phyloP scores from a whole-genome alignment of 257 asterid species.

The Lycium ferocissimum region DNA sequence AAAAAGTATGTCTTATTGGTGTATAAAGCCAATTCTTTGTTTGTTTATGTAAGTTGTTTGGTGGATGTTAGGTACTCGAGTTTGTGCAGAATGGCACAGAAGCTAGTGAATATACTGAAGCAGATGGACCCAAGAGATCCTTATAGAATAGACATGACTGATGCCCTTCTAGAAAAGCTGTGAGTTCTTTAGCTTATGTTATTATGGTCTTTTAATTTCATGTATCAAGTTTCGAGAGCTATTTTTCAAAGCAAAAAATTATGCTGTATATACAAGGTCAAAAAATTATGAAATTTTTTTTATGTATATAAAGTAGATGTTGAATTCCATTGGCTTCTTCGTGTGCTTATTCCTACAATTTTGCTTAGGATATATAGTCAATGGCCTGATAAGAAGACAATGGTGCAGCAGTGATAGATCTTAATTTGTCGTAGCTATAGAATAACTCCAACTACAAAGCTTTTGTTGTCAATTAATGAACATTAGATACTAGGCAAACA shows the following conservation, averaged over 20 bases:
- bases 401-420: background rate
- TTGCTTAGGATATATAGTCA: background rate
- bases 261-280: no score
- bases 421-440: conserved; percentile 7
- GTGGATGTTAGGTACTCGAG: conserved; percentile 88
- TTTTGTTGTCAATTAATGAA: background rate
- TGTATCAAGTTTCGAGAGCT: background rate
- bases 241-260: no score
- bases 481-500: background rate
- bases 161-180: conserved; percentile 91
- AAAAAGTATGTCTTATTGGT: background rate
- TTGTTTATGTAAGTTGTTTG: background rate
- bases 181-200: conserved; percentile 41
- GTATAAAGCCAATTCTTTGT: background rate
- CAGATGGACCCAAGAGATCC: conserved; percentile 92
- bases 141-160: conserved; percentile 84
- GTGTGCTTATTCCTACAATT: background rate
- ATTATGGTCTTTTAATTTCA: background rate
- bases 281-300: background rate
- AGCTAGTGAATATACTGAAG: conserved; percentile 80
- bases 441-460: background rate
- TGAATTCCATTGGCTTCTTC: background rate
- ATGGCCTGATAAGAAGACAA: background rate
- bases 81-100: conserved; percentile 86
- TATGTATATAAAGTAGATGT: background rate